Evolutionary conservation across 768 basidiomycete genomes (phyloP).

Genomic region (Tylopilus balloui): DNA sequence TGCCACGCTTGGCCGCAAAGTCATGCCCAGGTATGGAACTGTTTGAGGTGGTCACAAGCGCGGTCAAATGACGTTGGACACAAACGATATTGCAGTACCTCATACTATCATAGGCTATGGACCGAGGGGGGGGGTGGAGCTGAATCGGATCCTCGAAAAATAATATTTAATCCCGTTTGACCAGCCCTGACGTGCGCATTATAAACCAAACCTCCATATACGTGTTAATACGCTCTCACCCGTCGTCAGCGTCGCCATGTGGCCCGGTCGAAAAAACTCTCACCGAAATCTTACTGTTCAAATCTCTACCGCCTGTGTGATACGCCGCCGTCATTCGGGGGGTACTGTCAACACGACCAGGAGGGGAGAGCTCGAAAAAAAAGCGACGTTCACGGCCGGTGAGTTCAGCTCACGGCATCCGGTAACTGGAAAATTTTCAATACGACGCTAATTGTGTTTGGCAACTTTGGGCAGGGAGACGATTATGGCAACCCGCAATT

Average conservation of each 20-base stretch:
- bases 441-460: constrained; percentile 5
- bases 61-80: constrained; percentile 5
- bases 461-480: constrained; percentile 9
- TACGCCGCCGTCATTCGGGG: not conserved
- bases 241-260: constrained; percentile 1
- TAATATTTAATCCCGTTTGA: not conserved
- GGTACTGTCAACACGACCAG: not conserved
- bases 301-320: not conserved
- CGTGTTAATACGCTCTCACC: constrained; percentile 10
- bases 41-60: constrained; percentile 3
- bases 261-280: not conserved
- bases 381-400: constrained; percentile 7
- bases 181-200: constrained; percentile 6
- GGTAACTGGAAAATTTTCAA: constrained; percentile 13
- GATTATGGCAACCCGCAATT: constrained; percentile 25
- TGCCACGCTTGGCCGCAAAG: constrained; percentile 15
- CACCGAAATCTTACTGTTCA: not conserved
- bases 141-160: not conserved
- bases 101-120: constrained; percentile 1
- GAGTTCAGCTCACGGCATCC: constrained; percentile 18
- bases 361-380: not conserved
- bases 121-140: no score
- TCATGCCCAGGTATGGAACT: constrained; percentile 11
- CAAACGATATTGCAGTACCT: not conserved
- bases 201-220: constrained; percentile 3